phyloP scores from a whole-genome alignment of 2,329 filamentous ascomycete species.

The Diaporthe helianthi region DNA sequence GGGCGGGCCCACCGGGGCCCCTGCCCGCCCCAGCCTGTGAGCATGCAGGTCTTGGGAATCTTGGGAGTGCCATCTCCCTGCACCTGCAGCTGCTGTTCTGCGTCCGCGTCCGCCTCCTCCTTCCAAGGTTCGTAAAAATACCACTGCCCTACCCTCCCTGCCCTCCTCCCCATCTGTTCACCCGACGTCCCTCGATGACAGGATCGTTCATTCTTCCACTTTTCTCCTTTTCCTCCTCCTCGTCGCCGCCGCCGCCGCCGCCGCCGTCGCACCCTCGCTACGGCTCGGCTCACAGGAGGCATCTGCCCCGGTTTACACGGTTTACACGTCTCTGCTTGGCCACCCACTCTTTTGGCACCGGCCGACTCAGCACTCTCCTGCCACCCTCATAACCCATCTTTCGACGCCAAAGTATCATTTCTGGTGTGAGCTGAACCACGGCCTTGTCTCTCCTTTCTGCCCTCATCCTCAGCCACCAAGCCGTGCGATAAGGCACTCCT shows the following conservation, averaged over 20 bases:
- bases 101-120: constrained; percentile 5
- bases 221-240: background rate
- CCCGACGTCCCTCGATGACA: constrained; percentile 21
- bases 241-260: background rate
- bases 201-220: constrained; percentile 2
- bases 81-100: constrained; percentile 12
- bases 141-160: constrained; percentile 30
- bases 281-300: constrained; percentile 9
- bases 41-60: constrained; percentile 13
- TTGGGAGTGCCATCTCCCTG: background rate
- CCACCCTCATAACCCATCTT: constrained; percentile 13
- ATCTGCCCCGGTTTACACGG: constrained; percentile 17
- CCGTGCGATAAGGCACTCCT: background rate
- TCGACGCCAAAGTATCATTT: background rate
- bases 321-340: constrained; percentile 30
- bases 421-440: background rate
- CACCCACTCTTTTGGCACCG: constrained; percentile 11
- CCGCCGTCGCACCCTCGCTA: constrained; percentile 2
- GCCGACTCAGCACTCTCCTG: constrained; percentile 5
- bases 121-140: constrained; percentile 12
- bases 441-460: background rate
- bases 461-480: background rate
- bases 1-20: constrained; percentile 15
- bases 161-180: background rate
- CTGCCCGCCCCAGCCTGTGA: constrained; percentile 16